These are phyloP conservation scores for Trichoderma virens DNA, from an alignment of 495 filamentous ascomycete species.

Conservation along the genomic window DNA sequence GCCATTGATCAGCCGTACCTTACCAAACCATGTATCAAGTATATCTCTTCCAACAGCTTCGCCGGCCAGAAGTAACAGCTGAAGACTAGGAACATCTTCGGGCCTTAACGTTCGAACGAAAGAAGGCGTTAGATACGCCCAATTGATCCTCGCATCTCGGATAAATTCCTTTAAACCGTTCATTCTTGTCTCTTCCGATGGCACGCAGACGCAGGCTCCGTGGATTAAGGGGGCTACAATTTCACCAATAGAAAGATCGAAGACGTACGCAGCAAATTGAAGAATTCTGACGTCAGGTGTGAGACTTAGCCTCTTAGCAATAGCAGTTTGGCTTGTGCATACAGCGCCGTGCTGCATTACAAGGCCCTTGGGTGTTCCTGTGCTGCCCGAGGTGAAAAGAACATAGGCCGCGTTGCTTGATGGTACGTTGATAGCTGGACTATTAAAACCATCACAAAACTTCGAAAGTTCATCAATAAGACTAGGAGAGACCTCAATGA, in stretches of 20 bases:
- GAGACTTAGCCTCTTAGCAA: constrained; percentile 24
- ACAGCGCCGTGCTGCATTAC: constrained; percentile 6
- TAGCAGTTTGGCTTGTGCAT: constrained; percentile 4
- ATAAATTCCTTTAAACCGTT: constrained; percentile 26
- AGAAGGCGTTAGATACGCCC: constrained; percentile 35
- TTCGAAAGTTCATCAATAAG: constrained; percentile 17
- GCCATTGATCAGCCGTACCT: constrained; percentile 33
- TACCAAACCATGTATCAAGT: constrained; percentile 7
- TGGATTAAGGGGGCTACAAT: not conserved
- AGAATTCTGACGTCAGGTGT: constrained; percentile 16
- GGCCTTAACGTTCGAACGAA: constrained; percentile 30
- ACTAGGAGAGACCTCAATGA: constrained; percentile 43
- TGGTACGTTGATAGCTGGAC: not conserved
- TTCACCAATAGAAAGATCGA: constrained; percentile 7
- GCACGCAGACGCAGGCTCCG: constrained; percentile 17
- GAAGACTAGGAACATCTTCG: constrained; percentile 28
- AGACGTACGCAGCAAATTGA: constrained; percentile 8
- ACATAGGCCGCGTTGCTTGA: constrained; percentile 5
- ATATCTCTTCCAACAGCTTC: constrained; percentile 16
- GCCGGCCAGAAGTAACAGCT: constrained; percentile 31
- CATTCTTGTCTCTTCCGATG: constrained; percentile 13
- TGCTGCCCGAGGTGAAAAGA: constrained; percentile 7
- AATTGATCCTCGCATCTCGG: constrained; percentile 19
- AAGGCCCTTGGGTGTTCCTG: constrained; percentile 3
- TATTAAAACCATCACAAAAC: not conserved